Evolutionary conservation across 2,329 filamentous ascomycete genomes (phyloP), one percentile per base, ranked within the genome.

Genomic region (Parasarocladium wereldwijsianum): DNA sequence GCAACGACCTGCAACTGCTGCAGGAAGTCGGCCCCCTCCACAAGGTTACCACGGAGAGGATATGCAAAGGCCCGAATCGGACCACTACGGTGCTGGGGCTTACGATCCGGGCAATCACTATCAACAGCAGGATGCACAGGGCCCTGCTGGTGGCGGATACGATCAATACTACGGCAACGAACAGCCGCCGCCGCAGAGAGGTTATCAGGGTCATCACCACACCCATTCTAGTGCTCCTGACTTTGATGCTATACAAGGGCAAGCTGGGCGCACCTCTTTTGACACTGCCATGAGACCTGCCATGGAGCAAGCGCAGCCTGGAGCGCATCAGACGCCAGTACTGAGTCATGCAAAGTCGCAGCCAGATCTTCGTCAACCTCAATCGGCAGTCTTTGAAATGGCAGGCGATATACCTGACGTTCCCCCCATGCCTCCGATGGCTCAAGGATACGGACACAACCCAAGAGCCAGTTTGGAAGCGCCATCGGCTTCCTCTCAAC

Each of bases 331-430:
- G 44, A 62, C 54, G 21, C 66, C 62, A 14, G 62, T 69, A 39
- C 49, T 76, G 29, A 67, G 60, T 34, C 64, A 66, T 35, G 70
- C 72, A 11, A 74, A 74, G 38, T 81, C 76, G 8, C 76, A 81
- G 43, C 74, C 76, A 17, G 68, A 79, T 43, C 52, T 79, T 34
- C 62, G 69, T 20, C 64, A 72, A 39, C 64, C 67, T 4, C 71
- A 80, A 41, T 62, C 70, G 3, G 79, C 78, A 7, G 64, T 80
- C 2, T 84, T 84, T 40, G 81, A 84, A 43, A 77, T 86, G 65
- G 73, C 70, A 2, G 64, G 58, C 16, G 74, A 81, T 40, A 59
- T 62, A 13, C 70, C 70, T 14, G 56, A 61, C 3, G 51, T 75
- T 17, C 72, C 74, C 8, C 58, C 54, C 23, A 54, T 62, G 44